Evolutionary conservation across 2,329 filamentous ascomycete species (phyloP), one percentile per base, ranked within the genome.

Genomic region (Colletotrichum navitas): DNA sequence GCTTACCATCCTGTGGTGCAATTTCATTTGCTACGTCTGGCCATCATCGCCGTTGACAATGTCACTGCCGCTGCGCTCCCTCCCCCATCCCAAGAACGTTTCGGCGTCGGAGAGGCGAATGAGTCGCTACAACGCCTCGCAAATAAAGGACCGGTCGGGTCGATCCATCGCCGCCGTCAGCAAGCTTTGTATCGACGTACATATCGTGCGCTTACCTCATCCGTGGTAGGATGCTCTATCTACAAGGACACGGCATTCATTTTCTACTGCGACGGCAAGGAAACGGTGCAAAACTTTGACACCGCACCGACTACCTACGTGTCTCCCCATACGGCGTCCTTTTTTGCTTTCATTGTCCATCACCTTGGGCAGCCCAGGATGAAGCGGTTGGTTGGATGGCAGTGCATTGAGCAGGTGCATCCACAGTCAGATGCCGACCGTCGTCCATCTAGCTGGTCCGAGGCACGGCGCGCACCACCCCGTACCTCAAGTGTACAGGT

Each of bases 341-440:
- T 16, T 16, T 55, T 1, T 36, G 10, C 10, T 18, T 18, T 7
- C 8, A 6, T 14, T 24, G 21, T n/a, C 32, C 51, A 24, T 24
- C 52, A 36, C 21, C 21, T 36, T 36, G 32, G 2, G 26, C 52
- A 21, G 52, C 10, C 52, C 21, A 14, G 18, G 52, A 55, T 36
- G 21, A 52, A 52, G 49, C 14, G 26, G 24, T 5, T 18, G 47
- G 5, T 45, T 41, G 36, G 34, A 21, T 41, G 41, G 24, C 36
- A 32, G 26, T 26, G 39, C 56, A 39, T 21, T n/a, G 54, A 43
- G 41, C 26, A 36, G 29, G 10, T 49, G 45, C 43, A 51, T 51
- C 43, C 39, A 51, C 51, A 63, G 51, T 63, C 58, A 63, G 68
- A 63, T 71, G 68, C 68, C 64, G 68, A 71, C 58, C 51, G 58